Percentiles rank a stretch among this genome's conserved stretches.
Evolutionary conservation across 257 asterid genomes (phyloP).

Genomic region (Linderniella brevidens): DNA sequence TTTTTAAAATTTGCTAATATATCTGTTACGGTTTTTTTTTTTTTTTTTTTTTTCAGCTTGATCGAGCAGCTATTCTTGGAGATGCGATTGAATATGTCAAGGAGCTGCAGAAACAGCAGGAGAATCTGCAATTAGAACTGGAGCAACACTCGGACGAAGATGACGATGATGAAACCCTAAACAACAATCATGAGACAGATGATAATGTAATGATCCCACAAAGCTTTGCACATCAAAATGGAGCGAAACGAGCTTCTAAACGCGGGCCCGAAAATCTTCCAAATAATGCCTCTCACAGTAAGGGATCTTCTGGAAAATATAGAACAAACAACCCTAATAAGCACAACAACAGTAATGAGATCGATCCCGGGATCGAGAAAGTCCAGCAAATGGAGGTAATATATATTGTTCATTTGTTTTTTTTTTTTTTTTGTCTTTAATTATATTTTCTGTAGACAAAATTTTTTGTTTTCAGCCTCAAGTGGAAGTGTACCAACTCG

Average conservation of each 20-base stretch:
- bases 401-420: not conserved
- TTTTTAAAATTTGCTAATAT: not conserved
- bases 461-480: too few species aligned
- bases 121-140: conserved; percentile 55
- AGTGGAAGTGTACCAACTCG: conserved; percentile 76
- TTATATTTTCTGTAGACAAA: too few species aligned
- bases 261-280: conserved; percentile 13
- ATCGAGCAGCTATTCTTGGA: conserved; percentile 81
- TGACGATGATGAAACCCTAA: conserved; percentile 13
- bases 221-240: conserved; percentile 15
- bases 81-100: conserved; percentile 76
- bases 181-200: not conserved
- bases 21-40: not conserved
- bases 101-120: conserved; percentile 51
- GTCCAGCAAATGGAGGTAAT: conserved; percentile 93
- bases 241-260: conserved; percentile 17
- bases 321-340: conserved; percentile 10
- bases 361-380: conserved; percentile 24
- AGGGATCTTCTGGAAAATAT: conserved; percentile 12
- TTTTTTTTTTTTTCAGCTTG: conserved; percentile 56
- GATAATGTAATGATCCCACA: conserved; percentile 9
- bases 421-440: too few species aligned
- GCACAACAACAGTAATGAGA: conserved; percentile 18
- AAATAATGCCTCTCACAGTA: conserved; percentile 18
- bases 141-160: conserved; percentile 55